Evolutionary conservation across 2,329 filamentous ascomycete species (phyloP), one percentile per base, ranked within the genome.

Genomic region (Alternaria incomplexa): DNA sequence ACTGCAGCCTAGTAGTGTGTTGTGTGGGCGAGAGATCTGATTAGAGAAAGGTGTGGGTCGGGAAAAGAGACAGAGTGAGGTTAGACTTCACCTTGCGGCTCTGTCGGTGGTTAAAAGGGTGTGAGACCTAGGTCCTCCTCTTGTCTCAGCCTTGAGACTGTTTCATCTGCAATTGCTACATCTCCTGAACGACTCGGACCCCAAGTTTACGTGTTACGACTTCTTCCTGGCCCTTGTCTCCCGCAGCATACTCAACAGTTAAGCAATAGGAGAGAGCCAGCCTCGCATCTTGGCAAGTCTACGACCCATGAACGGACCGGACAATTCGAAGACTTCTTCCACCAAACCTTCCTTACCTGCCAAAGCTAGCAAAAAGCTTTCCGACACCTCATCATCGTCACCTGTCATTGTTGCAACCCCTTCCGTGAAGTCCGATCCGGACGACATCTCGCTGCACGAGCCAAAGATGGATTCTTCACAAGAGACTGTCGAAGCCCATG

Each of bases 381-480:
- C 71, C 26, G 66, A 72, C 15, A 73, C 65, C 4, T 70, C 65
- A 4, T 62, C 51, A 12, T 76, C 73, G 6, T 73, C 73, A 9
- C 72, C 71, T 40, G 65, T 74, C 25, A 55, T 72, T 17, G 58
- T 76, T 22, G 54, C 72, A 11, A 75, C 74, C 11, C 73, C 73
- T 2, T 69, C 68, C n/a, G 63, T 70, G 5, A 66, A 56, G 12
- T 69, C 68, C 9, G 72, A 75, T 4, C 61, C 69, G 13, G 70
- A 70, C 44, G 63, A 62, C 7, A 52, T 70, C 25, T 61, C 58
- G 8, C 52, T 74, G 4, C 66, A 64, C 36, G 59, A 48, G 30
- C 57, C 32, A 25, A 63, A 57, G 3, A 71, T 72, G 65, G 66
- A 67, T 12, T 40, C 66, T 15, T 66, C 56, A 8, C 66, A 69